Evolutionary conservation across 2,329 filamentous ascomycete genomes (phyloP), one percentile per base, ranked within the genome.

Genomic region (Arachnomyces sp.): DNA sequence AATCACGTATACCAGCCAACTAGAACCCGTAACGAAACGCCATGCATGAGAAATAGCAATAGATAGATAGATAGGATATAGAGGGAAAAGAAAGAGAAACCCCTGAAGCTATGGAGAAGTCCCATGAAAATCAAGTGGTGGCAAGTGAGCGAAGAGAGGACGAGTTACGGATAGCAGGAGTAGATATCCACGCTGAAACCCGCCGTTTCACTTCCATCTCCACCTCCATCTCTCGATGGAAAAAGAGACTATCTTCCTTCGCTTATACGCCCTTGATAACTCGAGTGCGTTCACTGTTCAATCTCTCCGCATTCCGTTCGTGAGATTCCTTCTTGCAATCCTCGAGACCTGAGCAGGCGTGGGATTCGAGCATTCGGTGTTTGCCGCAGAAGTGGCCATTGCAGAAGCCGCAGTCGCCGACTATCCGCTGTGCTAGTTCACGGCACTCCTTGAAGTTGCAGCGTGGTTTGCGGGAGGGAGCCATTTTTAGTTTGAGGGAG

Each of bases 321-420:
- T 95, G 87, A 35, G 86, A 90, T 65, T 95, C 88, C 73, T 94
- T 92, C 76, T 95, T 95, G 76, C 90, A 95, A 68, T 95, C 86
- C 72, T 96, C 92, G 42, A 98, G 73, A 31, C 88, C 88, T 49
- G 78, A 80, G 71, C 92, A 98, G 69, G 86, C 86, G 70, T 98
- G 92, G 54, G 90, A 86, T 67, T 98, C 92, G 49, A 96, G 68
- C 68, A 96, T 77, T 42, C 92, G 78, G 68, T 98, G 92, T 71
- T 88, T 94, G 54, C 86, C 86, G 68, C 92, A 98, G 73, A 86
- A 96, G 62, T 93, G 86, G 34, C 89, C 88, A 41, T 83, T 74
- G 72, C 92, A 98, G 73, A 96, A 96, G 46, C 81, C 83, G 68
- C 92, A 98, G 71, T 96, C 90, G 40, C 92, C 92, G 44, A 95